Evolutionary conservation across 108 stramenopile genomes (phyloP), one percentile per base, ranked within the genome.

Genomic region (Seminavis robusta): DNA sequence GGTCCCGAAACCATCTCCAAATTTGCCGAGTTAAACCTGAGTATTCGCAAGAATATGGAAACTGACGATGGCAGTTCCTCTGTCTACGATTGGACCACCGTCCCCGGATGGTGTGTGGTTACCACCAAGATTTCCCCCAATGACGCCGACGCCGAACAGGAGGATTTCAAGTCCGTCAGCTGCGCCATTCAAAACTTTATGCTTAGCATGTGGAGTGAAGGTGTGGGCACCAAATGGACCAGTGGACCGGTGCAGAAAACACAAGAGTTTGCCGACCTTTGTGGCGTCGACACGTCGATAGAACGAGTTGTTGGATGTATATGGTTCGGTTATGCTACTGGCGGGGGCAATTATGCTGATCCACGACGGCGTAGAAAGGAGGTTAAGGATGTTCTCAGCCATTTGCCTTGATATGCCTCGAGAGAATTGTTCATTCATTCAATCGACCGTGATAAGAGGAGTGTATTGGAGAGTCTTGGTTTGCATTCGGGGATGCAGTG

Each of bases 191-290:
- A 86, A 43, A 86, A 86, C 46, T 77, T 86, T 28, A 65, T 80
- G 61, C 39, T 86, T 31, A 63, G 65, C 7, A 80, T 86, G 80
- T 81, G 80, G 78, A 59, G 58, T 25, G 84, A 86, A 46, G 84
- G 84, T 10, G 71, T 86, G 32, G 84, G 84, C 0, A 66, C 69
- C n/a, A 86, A 86, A 44, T 86, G 84, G 84, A 86, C 84, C 1
- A 53, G 54, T 30, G 84, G 84, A 1, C 80, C 80, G 16, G 52
- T 82, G n/a, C 80, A 82, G 42, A 63, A 64, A 1, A 86, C 81
- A 19, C 59, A 56, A 20, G 79, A 86, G 46, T 86, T 86, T 59
- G 74, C 80, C 13, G 52, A 71, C 4, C 38, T 82, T 29, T 81
- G 80, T 47, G 81, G 84, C n/a, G 52, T 86, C 42, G 81, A 86